Evolutionary conservation across 2,329 filamentous ascomycete genomes (phyloP), one percentile per base, ranked within the genome.

Genomic region (Aureobasidium sp.): DNA sequence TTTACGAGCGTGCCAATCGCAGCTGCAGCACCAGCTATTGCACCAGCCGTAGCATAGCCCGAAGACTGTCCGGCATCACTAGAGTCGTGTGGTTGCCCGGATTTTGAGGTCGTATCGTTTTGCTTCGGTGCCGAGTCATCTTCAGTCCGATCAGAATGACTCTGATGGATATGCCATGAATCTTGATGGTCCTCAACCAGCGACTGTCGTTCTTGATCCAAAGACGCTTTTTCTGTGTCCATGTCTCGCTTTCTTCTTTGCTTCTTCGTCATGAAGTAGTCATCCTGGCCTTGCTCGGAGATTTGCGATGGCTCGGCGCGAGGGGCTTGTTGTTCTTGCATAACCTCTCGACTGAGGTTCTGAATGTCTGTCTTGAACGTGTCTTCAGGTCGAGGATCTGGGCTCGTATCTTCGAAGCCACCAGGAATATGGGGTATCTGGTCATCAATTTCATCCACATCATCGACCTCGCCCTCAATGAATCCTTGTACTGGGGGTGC

Each of bases 351-450:
- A 36, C 17, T 32, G 7, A 36, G 20, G 2, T 57, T 23, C 7
- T 20, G 26, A 2, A 44, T 32, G 5, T 29, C 52, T 6, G 36
- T 9, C 6, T 39, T 41, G 23, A 34, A 50, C 8, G 20, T 17
- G 15, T 59, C 9, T 13, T 37, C 34, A 29, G 17, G 3, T 20
- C 37, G 52, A 58, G 20, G 5, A 10, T 27, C 27, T 10, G 71
- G 64, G 7, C 78, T 76, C 8, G 32, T 17, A 46, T 78, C 72
- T 26, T 70, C 70, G 64, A 88, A 91, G 10, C 81, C 76, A 23
- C 87, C 87, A 27, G 87, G 86, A 72, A 87, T 83, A 62, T 83
- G 79, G 47, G 78, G 70, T 23, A 70, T 67, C 56, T 76, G 75
- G n/a, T 79, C 77, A 64, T 76, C 79, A 12, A 74, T 65, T 9